Base-by-base conservation (phyloP, 2,329 filamentous ascomycete genomes). In the Harringtonia lauricola region DNA sequence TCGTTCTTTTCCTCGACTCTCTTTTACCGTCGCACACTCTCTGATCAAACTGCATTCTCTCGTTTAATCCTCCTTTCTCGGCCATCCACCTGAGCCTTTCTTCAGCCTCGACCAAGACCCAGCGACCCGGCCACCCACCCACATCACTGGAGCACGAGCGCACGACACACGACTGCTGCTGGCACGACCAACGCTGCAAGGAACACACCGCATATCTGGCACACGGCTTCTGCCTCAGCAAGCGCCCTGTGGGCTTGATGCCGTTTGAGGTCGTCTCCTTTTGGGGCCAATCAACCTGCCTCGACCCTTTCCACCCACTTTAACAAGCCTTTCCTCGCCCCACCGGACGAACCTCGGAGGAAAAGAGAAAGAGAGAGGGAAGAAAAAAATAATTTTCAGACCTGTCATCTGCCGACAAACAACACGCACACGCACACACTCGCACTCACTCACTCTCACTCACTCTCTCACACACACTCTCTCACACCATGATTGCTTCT, bases 241-340 rank as follows among this genome's bases (percentile, higher is more conserved):
- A 46, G 56, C 52, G 46, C 49, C 44, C 46, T 31, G 37, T 37
- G 38, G 30, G 37, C 44, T 22, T 37, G 28, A 15, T 38, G 36
- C 31, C 26, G 22, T 29, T 43, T 30, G 48, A 38, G 30, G 35
- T 40, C 41, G 30, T 26, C 24, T 7, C 24, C 38, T 19, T 39
- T 47, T 48, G 22, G 37, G 54, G 53, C 59, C 56, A 58, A 55
- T 58, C 54, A 53, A 41, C 45, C 48, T 47, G 37, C 43, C 41
- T 44, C 38, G 49, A 47, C 54, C 53, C 51, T 55, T 50, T 54
- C 52, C 73, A 40, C 47, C 46, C 49, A 47, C 47, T 45, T 47
- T 33, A 45, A 30, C 39, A 42, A 46, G 38, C 36, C 30, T 43
- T 34, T 43, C 33, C 18, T 36, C 37, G 48, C 48, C 49, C 49